A percentile compares a stretch with the other conserved stretches of the same genome.
phyloP scores from a whole-genome alignment of 2,329 filamentous ascomycete species.

The Colletotrichum falcatum region DNA sequence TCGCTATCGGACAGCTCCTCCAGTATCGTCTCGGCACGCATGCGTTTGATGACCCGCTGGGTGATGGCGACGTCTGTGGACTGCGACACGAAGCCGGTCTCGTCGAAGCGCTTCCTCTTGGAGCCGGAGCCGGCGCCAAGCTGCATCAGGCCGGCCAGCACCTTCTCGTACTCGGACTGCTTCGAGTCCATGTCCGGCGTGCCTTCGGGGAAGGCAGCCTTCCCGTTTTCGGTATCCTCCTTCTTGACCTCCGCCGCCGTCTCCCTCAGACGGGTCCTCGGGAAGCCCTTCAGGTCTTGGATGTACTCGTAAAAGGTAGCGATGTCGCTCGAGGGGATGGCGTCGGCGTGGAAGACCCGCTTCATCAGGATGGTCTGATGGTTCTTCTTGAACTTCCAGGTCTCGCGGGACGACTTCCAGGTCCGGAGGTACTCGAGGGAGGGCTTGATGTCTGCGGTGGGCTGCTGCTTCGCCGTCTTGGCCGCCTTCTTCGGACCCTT shows the following conservation, averaged over 20 bases:
- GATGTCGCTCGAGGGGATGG: constrained; percentile 78
- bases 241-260: constrained; percentile 71
- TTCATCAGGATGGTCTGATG: constrained; percentile 88
- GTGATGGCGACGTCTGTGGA: constrained; percentile 65
- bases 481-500: constrained; percentile 52
- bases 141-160: constrained; percentile 63
- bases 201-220: constrained; percentile 61
- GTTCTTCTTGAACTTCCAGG: constrained; percentile 98
- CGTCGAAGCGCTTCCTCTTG: constrained; percentile 65
- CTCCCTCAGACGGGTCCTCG: constrained; percentile 75
- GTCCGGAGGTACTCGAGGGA: constrained; percentile 82
- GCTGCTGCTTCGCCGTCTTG: constrained; percentile 53
- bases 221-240: constrained; percentile 64
- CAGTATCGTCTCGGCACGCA: constrained; percentile 70
- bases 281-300: constrained; percentile 79
- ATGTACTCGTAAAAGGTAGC: constrained; percentile 81
- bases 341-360: constrained; percentile 78
- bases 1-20: constrained; percentile 65
- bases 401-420: constrained; percentile 76
- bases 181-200: constrained; percentile 62
- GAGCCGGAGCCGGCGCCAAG: constrained; percentile 50
- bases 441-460: constrained; percentile 63
- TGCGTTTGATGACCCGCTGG: constrained; percentile 69
- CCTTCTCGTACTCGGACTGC: constrained; percentile 67
- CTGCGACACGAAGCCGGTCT: constrained; percentile 63